Evolutionary conservation across 305 asterid genomes (phyloP), one percentile per base, ranked within the genome.

Genomic region (Petunia hybrid): DNA sequence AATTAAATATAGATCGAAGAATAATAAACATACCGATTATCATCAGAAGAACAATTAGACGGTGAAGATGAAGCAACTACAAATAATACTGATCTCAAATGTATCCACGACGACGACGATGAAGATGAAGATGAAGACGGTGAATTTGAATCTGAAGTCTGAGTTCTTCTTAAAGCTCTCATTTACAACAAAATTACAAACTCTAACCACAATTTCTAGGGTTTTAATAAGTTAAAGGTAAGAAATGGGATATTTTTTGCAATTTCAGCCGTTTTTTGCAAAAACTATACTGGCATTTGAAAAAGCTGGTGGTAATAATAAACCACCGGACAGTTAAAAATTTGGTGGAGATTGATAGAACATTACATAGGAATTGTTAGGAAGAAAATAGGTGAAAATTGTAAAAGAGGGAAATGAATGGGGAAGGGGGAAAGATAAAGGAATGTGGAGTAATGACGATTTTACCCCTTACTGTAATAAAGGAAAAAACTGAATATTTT

Each of bases 131-230:
- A 36, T 13, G 78, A 14, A 12, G 78, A 35, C 41, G 78, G 78
- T 48, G 78, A 70, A 70, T 57, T 57, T 76, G 91, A 85, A 74
- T 92, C 86, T 80, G 92, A 92, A 84, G 97, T 91, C 89, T 92
- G 95, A 87, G 92, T 91, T 85, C 97, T 92, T 89, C 82, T 92
- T n/a, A 95, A 92, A 84, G 98, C 97, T 93, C 84, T 95, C 99
- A 95, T 95, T 94, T 92, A 93, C 82, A n/a, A 45, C 60, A 22
- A 8, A 77, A 82, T 77, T 73, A 82, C 84, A 89, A 64, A 83
- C 80, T 88, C 57, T 79, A 86, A 78, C 69, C 69, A 57, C 70
- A 22, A 82, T 81, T 59, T 63, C 91, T 90, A 90, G 91, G 92
- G 91, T 88, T 90, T 83, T 84, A 85, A 69, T 2, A 41, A 43